Base-by-base conservation (phyloP, 805 yeast genomes). In the Ogataea zsoltii region DNA sequence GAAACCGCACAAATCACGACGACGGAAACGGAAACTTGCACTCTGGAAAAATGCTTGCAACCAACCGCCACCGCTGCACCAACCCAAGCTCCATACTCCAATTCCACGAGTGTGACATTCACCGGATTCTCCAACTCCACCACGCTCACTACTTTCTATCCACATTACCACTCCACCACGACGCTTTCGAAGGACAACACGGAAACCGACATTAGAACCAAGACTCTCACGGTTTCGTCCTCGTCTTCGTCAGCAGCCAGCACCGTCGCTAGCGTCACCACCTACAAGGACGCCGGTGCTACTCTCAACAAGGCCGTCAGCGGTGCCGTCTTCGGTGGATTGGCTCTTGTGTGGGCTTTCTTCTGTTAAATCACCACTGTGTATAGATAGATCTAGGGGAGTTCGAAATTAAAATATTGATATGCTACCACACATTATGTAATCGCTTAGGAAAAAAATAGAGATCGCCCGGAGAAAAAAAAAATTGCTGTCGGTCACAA, bases 201-300 rank as follows among this genome's bases (percentile, higher is more conserved):
- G 2, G 36, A 10, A n/a, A 39, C 42, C 25, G 28, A 38, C 4
- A 21, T 16, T 23, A 40, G 21, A 28, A 41, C 48, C 15, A 39
- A 41, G 21, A 36, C 45, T 16, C 18, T 38, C 15, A 28, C 40
- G 11, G 18, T 19, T 13, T 13, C 39, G 7, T 14, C 46, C 1
- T 43, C 49, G 7, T 14, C 17, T 15, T 15, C 42, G 5, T 38
- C 48, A 17, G 21, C 30, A 11, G 17, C 17, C 17, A 16, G 44
- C 16, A 38, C 47, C 11, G 44, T 45, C 13, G 37, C 55, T 31
- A 42, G 51, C 25, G 47, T 58, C 32, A 46, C 60, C 21, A 54
- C 67, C 38, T 63, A 50, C 56, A 60, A 56, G 45, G 64, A 56
- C 34, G 66, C 58, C 46, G 49, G 31, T 32, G 48, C 48, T 16